Evolutionary conservation across 2,329 filamentous ascomycete species (phyloP).

Genomic region (Colletotrichum sp.): DNA sequence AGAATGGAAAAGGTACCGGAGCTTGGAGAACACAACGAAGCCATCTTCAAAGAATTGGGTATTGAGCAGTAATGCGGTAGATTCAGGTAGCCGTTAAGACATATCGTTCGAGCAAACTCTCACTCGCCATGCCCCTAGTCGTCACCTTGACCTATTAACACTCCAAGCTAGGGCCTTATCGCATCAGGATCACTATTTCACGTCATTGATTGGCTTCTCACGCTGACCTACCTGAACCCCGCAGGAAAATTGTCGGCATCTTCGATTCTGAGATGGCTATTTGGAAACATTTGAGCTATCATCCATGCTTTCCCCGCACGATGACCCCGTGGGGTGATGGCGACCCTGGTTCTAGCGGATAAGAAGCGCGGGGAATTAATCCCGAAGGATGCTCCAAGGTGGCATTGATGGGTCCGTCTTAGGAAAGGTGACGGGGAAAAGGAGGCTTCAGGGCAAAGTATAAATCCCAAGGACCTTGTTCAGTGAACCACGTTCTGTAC

Average conservation of each 20-base stretch:
- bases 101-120: not conserved
- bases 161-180: not conserved
- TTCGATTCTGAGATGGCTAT: not conserved
- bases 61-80: not conserved
- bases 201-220: not conserved
- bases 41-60: conserved; percentile 9
- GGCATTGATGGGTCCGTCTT: too few relatives aligned
- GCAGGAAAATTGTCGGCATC: not conserved
- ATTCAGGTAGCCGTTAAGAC: not conserved
- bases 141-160: not conserved
- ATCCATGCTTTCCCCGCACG: not conserved
- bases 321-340: not conserved
- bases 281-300: not conserved
- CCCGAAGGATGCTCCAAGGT: not conserved
- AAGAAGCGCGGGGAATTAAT: not conserved
- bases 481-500: not conserved
- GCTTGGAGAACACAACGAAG: conserved; percentile 8
- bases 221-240: not conserved
- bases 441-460: not conserved
- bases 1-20: conserved; percentile 14
- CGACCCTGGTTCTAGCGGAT: not conserved
- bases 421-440: not conserved
- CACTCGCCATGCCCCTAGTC: not conserved
- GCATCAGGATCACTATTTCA: not conserved
- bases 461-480: not conserved